Conservation (phyloP, 2,329 filamentous ascomycete genomes). For the Metarhizium brunneum region DNA sequence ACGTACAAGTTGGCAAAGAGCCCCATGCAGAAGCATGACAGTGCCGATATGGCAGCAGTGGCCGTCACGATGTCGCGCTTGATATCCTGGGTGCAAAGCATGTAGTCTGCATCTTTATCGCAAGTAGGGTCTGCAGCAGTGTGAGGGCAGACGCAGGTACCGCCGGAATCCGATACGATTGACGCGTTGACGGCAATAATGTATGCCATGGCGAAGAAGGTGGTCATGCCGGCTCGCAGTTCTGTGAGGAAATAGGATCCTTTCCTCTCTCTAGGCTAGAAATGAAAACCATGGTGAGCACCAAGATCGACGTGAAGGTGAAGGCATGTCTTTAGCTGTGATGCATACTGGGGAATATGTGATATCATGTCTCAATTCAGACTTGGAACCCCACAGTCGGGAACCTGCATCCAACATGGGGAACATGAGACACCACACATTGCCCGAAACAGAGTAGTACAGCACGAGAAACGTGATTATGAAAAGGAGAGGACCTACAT, state of each 20-base stretch:
- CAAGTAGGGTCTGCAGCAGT: slow-evolving; percentile 43
- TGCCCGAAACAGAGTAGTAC: neutral
- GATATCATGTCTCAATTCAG: neutral
- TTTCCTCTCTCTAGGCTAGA: slow-evolving; percentile 60
- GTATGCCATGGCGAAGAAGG: slow-evolving; percentile 59
- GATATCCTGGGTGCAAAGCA: slow-evolving; percentile 53
- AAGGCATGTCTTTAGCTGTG: neutral
- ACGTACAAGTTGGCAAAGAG: slow-evolving; percentile 65
- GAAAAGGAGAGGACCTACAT: slow-evolving; percentile 47
- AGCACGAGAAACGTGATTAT: neutral
- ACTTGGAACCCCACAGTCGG: neutral
- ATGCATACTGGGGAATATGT: neutral
- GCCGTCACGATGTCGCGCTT: slow-evolving; percentile 76
- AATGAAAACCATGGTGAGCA: neutral
- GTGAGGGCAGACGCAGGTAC: slow-evolving; percentile 64
- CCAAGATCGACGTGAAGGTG: neutral
- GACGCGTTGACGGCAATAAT: slow-evolving; percentile 45
- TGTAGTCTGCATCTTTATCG: slow-evolving; percentile 45
- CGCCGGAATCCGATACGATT: slow-evolving; percentile 55
- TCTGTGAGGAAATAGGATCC: slow-evolving; percentile 75
- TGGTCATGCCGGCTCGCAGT: slow-evolving; percentile 71
- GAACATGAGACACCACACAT: neutral
- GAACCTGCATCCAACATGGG: neutral
- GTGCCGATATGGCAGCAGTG: slow-evolving; percentile 71
- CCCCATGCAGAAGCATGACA: slow-evolving; percentile 78